Base-by-base conservation (phyloP, 441 rosid species). In the Gossypium trilobum region DNA sequence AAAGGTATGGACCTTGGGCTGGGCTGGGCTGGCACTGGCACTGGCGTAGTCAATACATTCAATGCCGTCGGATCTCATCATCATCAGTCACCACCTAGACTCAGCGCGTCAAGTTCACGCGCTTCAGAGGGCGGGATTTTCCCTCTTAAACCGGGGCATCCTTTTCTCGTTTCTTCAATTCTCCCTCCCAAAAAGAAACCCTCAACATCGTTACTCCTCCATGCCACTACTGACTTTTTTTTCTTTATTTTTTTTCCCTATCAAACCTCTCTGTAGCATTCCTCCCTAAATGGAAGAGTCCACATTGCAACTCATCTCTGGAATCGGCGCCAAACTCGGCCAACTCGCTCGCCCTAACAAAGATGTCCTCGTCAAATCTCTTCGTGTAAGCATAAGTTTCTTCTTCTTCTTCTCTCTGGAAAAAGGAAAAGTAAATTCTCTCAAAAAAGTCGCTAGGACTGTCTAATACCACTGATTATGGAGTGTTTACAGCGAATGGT, bases 281-380 rank as follows among this genome's bases (percentile, higher is more conserved):
- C 67, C 61, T 44, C 16, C 50, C 56, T 50, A 44, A 55, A 90
- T 89, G 97, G 91, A 81, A 77, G 88, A 84, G 77, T 72, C 86
- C 0, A 81, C 84, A 62, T 74, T 87, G 75, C 79, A 82, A 75
- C 76, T 79, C 70, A 81, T 92, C 65, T 81, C 87, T 55, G 82
- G 79, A 76, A 54, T 88, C 76, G 96, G 97, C 77, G 50, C 77
- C 77, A 78, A 83, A 72, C 86, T 95, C 83, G 73, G 78, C 61
- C 81, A 86, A 33, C 78, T 74, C 75, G 33, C 87, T 75, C 95
- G 94, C 61, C 89, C 85, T 29, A 88, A 70, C 80, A 89, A 95
- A 81, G 88, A 89, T 65, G 75, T 79, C 54, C 87, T 95, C n/a
- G 84, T 92, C 77, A 90, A 88, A 60, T 84, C 83, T 11, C 88